Evolutionary conservation across 352 stramenopile genomes (phyloP).

Genomic region (Peronosclerospora sorghi): DNA sequence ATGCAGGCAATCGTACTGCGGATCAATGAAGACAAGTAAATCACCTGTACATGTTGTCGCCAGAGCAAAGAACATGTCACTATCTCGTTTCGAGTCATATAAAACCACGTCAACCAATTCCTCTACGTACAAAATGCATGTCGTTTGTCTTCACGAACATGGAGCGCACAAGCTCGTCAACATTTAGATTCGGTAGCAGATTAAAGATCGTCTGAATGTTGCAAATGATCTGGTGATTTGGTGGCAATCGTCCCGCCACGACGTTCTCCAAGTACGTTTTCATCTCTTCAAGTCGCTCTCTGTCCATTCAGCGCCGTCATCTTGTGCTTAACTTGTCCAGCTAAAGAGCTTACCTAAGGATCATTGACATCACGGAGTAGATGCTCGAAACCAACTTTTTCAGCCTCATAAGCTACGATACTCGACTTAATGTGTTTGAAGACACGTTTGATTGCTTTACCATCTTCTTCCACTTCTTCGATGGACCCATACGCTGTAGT

Average conservation of each 20-base stretch:
- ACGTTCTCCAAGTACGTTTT: slow-evolving; percentile 95
- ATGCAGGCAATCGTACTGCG: slow-evolving; percentile 97
- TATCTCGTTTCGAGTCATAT: neutral
- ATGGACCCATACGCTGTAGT: slow-evolving; percentile 96
- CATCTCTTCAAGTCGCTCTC: slow-evolving; percentile 94
- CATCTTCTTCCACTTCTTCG: slow-evolving; percentile 93
- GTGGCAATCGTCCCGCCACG: slow-evolving; percentile 56
- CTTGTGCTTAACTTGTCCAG: slow-evolving; percentile 98
- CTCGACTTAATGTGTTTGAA: slow-evolving; percentile 97
- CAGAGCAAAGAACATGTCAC: slow-evolving; percentile 1
- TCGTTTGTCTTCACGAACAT: slow-evolving; percentile 99
- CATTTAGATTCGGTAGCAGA: slow-evolving; percentile 97
- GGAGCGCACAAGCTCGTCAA: slow-evolving; percentile 91
- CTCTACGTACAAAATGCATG: slow-evolving; percentile 93
- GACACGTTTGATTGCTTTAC: slow-evolving; percentile 92
- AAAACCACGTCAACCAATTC: neutral
- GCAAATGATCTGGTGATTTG: slow-evolving; percentile 94
- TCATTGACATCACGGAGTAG: slow-evolving; percentile 99
- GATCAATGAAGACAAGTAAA: slow-evolving; percentile 97
- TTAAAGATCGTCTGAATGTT: slow-evolving; percentile 99
- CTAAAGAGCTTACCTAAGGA: slow-evolving; percentile 96
- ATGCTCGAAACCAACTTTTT: slow-evolving; percentile 97
- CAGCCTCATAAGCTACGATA: slow-evolving; percentile 92
- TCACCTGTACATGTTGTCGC: slow-evolving; percentile 46
- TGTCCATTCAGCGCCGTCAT: slow-evolving; percentile 92